A percentile compares a stretch with the other conserved stretches of the same genome.
These are phyloP conservation scores for Lasiosphaeria hispida DNA, from an alignment of 495 filamentous ascomycete genomes.

Conservation along the genomic window DNA sequence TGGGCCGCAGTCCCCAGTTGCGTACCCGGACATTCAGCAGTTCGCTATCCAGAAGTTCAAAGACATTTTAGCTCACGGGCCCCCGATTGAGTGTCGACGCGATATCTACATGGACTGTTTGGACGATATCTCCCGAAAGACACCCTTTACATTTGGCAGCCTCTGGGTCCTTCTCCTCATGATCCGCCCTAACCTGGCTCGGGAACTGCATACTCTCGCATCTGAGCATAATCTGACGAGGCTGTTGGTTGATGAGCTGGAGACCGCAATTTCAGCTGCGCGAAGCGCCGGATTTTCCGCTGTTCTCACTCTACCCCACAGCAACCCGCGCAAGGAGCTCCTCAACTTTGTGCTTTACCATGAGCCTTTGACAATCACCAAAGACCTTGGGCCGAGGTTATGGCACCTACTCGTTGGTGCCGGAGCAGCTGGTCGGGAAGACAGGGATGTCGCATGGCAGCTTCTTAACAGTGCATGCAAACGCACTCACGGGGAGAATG, in stretches of 20 bases:
- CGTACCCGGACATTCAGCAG: conserved; percentile 49
- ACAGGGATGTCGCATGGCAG: conserved; percentile 63
- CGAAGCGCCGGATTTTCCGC: conserved; percentile 34
- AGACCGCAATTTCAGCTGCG: conserved; percentile 36
- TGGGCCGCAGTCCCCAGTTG: conserved; percentile 38
- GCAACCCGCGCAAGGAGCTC: conserved; percentile 56
- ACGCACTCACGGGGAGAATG: conserved; percentile 47
- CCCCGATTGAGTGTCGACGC: conserved; percentile 34
- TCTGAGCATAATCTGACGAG: conserved; percentile 44
- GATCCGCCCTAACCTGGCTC: conserved; percentile 36
- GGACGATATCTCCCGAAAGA: conserved; percentile 43
- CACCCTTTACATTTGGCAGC: conserved; percentile 58
- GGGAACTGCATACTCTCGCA: conserved; percentile 38
- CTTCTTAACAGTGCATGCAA: conserved; percentile 55
- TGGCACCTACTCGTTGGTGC: conserved; percentile 69
- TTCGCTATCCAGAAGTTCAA: conserved; percentile 58
- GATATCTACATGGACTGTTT: conserved; percentile 45
- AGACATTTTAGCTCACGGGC: conserved; percentile 43
- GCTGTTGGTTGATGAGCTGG: conserved; percentile 50
- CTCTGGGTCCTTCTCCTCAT: conserved; percentile 66
- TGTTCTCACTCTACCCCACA: conserved; percentile 39
- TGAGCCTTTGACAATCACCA: conserved; percentile 57
- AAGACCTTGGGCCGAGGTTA: conserved; percentile 58
- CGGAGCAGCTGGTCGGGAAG: conserved; percentile 51
- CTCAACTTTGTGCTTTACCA: conserved; percentile 56